phyloP scores from a whole-genome alignment of 2,329 filamentous ascomycete genomes.

The Stemphylium vesicarium region DNA sequence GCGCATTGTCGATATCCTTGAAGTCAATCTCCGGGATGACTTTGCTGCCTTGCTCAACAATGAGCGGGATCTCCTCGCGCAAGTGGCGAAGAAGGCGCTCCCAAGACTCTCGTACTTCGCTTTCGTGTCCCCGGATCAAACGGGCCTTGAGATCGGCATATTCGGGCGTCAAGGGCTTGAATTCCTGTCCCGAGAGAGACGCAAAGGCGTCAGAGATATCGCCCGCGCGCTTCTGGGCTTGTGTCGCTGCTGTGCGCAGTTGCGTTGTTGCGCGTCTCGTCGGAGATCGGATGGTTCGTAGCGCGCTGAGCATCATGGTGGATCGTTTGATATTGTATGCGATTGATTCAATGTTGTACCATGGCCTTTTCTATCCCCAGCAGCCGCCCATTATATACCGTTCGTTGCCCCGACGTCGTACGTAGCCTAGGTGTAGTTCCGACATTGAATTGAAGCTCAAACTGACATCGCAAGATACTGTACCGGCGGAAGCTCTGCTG shows the following conservation, averaged over 20 bases:
- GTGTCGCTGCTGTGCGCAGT: constrained; percentile 39
- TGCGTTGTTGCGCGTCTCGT: constrained; percentile 26
- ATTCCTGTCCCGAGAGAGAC: constrained; percentile 56
- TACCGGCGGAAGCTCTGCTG: constrained; percentile 28
- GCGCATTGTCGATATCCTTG: constrained; percentile 55
- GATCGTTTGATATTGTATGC: constrained; percentile 4
- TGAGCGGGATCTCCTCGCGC: constrained; percentile 54
- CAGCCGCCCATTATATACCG: constrained; percentile 29
- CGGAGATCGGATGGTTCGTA: constrained; percentile 35
- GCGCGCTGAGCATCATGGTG: constrained; percentile 37
- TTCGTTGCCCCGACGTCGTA: constrained; percentile 8
- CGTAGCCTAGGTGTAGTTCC: constrained; percentile 15
- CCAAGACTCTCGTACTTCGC: constrained; percentile 55
- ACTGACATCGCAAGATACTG: constrained; percentile 19
- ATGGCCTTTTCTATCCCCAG: constrained; percentile 15
- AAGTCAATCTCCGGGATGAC: constrained; percentile 57
- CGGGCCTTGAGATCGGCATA: constrained; percentile 55
- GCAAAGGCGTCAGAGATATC: constrained; percentile 60
- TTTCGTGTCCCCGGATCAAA: constrained; percentile 57
- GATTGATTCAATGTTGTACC: constrained; percentile 9
- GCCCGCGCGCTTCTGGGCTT: constrained; percentile 53
- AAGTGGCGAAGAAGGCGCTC: constrained; percentile 52
- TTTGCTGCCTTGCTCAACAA: constrained; percentile 51
- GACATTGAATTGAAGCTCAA: constrained; percentile 23
- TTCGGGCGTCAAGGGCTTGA: constrained; percentile 52